A percentile compares a stretch with the other conserved stretches of the same genome.
These are phyloP conservation scores for Venturia asperata DNA, from an alignment of 2,329 filamentous ascomycete species.

Conservation along the genomic window DNA sequence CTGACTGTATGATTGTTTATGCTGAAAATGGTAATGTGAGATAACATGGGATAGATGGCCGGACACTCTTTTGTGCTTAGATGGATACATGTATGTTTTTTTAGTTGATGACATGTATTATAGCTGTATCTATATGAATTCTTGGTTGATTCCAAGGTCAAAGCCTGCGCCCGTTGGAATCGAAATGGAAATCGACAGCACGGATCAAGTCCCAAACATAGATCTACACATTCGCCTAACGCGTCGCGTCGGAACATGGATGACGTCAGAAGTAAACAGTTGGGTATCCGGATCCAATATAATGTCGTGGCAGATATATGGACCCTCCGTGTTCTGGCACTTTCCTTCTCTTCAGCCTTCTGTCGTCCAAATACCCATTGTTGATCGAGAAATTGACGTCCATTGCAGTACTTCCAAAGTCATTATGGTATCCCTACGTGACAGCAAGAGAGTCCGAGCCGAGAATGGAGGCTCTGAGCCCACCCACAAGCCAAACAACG, in stretches of 20 bases:
- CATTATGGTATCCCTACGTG: not conserved
- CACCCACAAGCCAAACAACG: not conserved
- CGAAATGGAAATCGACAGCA: not conserved
- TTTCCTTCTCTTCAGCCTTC: too few relatives aligned
- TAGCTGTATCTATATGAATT: too few relatives aligned
- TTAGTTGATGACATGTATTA: not conserved
- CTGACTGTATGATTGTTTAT: conserved; percentile 4
- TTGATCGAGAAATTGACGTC: too few relatives aligned
- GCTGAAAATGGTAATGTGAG: not conserved
- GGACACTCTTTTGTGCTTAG: not conserved
- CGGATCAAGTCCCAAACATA: not conserved
- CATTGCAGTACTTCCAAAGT: not conserved
- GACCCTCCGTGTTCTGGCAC: too few relatives aligned
- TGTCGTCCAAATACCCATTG: too few relatives aligned
- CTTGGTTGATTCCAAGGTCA: not conserved
- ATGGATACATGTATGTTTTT: not conserved
- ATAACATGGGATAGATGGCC: not conserved
- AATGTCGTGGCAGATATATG: not conserved
- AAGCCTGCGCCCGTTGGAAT: too few relatives aligned
- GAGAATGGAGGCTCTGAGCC: not conserved
- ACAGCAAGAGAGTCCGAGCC: not conserved
- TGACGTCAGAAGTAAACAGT: not conserved
- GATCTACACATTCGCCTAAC: not conserved
- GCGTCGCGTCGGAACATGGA: not conserved
- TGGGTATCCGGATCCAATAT: not conserved